phyloP scores from a whole-genome alignment of 2,329 filamentous ascomycete species.

The Curvularia sp. region DNA sequence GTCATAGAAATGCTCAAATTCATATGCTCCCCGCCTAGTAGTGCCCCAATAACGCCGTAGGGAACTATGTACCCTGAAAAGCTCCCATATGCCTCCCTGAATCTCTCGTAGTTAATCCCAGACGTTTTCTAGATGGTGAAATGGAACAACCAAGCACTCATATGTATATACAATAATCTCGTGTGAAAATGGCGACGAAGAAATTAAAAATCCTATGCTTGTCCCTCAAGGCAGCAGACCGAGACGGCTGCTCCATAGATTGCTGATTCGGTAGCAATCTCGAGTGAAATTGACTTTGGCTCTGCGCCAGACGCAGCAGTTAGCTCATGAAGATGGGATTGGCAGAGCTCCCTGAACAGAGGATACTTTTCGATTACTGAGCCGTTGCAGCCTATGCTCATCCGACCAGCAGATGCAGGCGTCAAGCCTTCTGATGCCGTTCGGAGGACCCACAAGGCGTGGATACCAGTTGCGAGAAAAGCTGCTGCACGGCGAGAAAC shows the following conservation, averaged over 20 bases:
- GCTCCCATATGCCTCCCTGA: slow-evolving; percentile 22
- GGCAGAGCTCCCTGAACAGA: slow-evolving; percentile 67
- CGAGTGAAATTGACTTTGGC: slow-evolving; percentile 64
- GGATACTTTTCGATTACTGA: slow-evolving; percentile 83
- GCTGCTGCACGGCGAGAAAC: slow-evolving; percentile 67
- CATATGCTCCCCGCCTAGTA: background rate
- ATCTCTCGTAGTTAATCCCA: slow-evolving; percentile 1
- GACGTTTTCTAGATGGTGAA: slow-evolving; percentile 6
- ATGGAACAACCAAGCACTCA: slow-evolving; percentile 2
- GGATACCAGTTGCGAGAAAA: slow-evolving; percentile 68
- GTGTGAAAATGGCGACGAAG: slow-evolving; percentile 16
- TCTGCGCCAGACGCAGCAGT: slow-evolving; percentile 51
- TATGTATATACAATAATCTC: slow-evolving; percentile 19
- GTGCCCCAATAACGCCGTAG: background rate
- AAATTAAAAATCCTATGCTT: slow-evolving; percentile 18
- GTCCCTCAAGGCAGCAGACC: slow-evolving; percentile 50
- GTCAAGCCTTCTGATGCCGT: slow-evolving; percentile 57
- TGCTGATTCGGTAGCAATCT: slow-evolving; percentile 75
- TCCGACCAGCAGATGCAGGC: slow-evolving; percentile 45
- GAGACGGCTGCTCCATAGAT: slow-evolving; percentile 78
- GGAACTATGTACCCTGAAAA: background rate
- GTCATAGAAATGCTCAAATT: slow-evolving; percentile 3
- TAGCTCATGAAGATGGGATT: slow-evolving; percentile 69
- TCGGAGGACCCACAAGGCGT: slow-evolving; percentile 66
- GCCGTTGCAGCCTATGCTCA: slow-evolving; percentile 76